Base-by-base conservation (phyloP, 1,284 basidiomycete species). In the Trametes pubescens region DNA sequence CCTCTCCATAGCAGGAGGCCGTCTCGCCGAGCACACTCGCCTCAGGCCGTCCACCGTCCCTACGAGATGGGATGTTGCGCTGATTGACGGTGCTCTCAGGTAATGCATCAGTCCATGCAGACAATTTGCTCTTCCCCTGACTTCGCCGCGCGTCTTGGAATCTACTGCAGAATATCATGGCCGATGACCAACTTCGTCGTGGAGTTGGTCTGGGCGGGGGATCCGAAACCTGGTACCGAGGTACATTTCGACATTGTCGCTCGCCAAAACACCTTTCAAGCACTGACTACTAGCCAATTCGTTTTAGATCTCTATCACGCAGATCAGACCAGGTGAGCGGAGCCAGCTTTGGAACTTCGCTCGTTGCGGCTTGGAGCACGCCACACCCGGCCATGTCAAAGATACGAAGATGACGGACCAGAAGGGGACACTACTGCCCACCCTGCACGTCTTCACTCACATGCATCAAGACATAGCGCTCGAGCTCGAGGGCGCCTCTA, bases 111-210 rank as follows among this genome's bases (percentile, higher is more conserved):
- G 8, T 4, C 13, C 6, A 22, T 47, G 24, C 13, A 16, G 22
- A 29, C 21, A 29, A 52, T 11, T 26, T 9, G 1, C 51, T 14
- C 21, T 24, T 9, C 24, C 3, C 21, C 2, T 16, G 24, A 11
- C 5, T 48, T 26, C 2, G 2, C 47, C 29, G 24, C 4, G 5
- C 34, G 32, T n/a, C n/a, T n/a, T n/a, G n/a, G n/a, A n/a, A n/a
- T 11, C n/a, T 22, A 37, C 51, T 35, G 13, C n/a, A 52, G 51
- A 14, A 38, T 52, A 9, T 10, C n/a, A 21, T 52, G 51, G 51
- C 51, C 51, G 4, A 37, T 11, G 10, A 52, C 51, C n/a, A n/a
- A 37, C 51, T 52, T 37, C 22, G 51, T 52, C 34, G 11, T 52
- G 5, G 51, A 52, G 26, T n/a, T n/a, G n/a, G n/a, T n/a, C n/a